Conservation (phyloP, 2,329 filamentous ascomycete genomes). For the Amesomyces nigricolor region DNA sequence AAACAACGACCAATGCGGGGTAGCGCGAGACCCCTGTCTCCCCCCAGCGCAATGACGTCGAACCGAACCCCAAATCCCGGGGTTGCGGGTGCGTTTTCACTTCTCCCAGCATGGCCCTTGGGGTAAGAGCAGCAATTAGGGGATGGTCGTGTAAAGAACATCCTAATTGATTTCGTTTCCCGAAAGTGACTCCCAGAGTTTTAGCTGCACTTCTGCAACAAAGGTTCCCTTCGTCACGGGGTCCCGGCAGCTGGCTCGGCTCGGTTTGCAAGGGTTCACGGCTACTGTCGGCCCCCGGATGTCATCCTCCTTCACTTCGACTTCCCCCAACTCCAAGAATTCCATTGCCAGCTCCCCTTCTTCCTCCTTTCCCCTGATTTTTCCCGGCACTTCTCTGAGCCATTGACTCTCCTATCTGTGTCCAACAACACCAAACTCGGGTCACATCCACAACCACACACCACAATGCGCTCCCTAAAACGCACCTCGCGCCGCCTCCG, state of each 20-base stretch:
- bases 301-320: neutral
- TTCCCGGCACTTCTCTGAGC: neutral
- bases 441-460: neutral
- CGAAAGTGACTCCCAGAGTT: too few relatives aligned
- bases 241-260: neutral
- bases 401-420: slow-evolving; percentile 2
- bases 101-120: neutral
- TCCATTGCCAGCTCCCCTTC: slow-evolving; percentile 1
- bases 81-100: slow-evolving; percentile 4
- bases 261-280: slow-evolving; percentile 11
- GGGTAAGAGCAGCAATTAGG: neutral
- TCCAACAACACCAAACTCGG: neutral
- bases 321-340: neutral
- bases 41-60: slow-evolving; percentile 15
- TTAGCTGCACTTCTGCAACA: neutral
- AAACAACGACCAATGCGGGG: slow-evolving; percentile 22
- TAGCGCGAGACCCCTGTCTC: slow-evolving; percentile 7
- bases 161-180: too few relatives aligned
- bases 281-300: slow-evolving; percentile 22
- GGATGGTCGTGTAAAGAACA: neutral
- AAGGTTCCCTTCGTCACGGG: slow-evolving; percentile 10
- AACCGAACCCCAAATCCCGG: neutral
- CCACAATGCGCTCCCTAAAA: slow-evolving; percentile 51
- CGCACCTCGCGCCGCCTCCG: slow-evolving; percentile 45
- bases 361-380: neutral